These are phyloP conservation scores for Aureobasidium pullulans DNA, from an alignment of 2,329 filamentous ascomycete species.

Conservation along the genomic window DNA sequence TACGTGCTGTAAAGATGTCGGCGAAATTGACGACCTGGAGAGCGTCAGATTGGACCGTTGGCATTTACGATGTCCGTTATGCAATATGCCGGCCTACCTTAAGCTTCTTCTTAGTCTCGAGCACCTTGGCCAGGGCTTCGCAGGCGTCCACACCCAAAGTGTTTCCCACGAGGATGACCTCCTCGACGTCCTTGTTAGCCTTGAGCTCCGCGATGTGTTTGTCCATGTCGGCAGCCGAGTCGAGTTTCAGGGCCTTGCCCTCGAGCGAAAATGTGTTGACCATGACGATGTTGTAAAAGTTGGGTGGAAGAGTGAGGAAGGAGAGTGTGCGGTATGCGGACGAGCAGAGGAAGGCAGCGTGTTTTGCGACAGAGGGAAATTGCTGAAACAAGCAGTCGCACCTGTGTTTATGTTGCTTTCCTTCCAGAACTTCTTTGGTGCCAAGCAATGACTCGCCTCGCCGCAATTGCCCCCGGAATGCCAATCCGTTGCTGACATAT, in stretches of 20 bases:
- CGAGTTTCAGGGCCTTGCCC: constrained; percentile 85
- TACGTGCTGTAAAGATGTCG: constrained; percentile 93
- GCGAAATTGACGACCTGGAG: constrained; percentile 75
- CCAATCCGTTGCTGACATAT: constrained; percentile 6
- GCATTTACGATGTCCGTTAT: neutral
- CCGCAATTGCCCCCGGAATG: neutral
- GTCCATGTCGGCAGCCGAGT: constrained; percentile 79
- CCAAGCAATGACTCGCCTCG: constrained; percentile 2
- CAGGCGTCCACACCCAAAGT: constrained; percentile 86
- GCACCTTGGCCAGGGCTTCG: constrained; percentile 72
- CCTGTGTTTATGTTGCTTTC: neutral
- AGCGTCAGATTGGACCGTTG: constrained; percentile 6
- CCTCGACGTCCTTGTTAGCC: constrained; percentile 67
- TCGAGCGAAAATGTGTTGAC: constrained; percentile 79
- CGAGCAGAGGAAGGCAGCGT: neutral
- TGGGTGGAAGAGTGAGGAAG: neutral
- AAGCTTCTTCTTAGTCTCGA: constrained; percentile 76
- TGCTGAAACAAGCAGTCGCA: neutral
- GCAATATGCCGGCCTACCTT: constrained; percentile 45
- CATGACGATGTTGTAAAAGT: constrained; percentile 38
- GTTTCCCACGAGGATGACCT: constrained; percentile 82
- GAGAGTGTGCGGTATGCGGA: neutral
- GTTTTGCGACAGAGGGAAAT: neutral
- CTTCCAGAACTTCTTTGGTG: neutral
- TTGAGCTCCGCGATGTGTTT: constrained; percentile 70